Conservation (phyloP, 169 alveolate genomes). For the Plasmodium coatneyi region DNA sequence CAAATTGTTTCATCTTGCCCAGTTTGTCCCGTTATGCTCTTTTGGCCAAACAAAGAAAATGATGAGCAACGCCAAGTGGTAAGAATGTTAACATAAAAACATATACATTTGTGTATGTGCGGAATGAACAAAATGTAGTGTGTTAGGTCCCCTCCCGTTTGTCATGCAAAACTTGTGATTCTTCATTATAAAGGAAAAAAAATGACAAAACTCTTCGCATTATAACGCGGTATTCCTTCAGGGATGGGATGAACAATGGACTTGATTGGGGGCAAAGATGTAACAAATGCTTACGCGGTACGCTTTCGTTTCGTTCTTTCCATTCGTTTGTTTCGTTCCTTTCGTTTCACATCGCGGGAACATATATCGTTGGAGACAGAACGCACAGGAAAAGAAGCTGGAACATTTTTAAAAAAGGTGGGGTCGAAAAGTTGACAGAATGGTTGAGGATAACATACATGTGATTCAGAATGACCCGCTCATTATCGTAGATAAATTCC, state of each 20-base stretch:
- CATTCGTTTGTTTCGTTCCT: not conserved
- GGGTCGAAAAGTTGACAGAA: not conserved
- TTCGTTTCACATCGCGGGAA: not conserved
- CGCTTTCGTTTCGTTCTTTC: not conserved
- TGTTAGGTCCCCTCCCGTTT: not conserved
- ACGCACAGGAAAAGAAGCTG: not conserved
- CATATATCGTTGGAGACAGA: not conserved
- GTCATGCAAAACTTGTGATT: not conserved
- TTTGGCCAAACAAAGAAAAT: not conserved
- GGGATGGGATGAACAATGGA: not conserved
- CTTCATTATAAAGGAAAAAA: not conserved
- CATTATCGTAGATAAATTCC: constrained; percentile 68
- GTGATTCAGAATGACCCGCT: constrained; percentile 50
- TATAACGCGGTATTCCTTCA: not conserved
- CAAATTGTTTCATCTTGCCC: not conserved
- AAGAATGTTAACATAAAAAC: not conserved
- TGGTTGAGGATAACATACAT: constrained; percentile 64
- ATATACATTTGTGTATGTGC: not conserved
- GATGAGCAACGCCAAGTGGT: not conserved
- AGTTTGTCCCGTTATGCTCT: not conserved
- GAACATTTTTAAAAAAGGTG: not conserved
- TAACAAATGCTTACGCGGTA: not conserved
- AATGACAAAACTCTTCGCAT: not conserved
- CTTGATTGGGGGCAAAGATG: not conserved
- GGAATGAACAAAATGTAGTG: not conserved